Conservation (phyloP, 2,329 filamentous ascomycete genomes). For the Boeremia exigua region DNA sequence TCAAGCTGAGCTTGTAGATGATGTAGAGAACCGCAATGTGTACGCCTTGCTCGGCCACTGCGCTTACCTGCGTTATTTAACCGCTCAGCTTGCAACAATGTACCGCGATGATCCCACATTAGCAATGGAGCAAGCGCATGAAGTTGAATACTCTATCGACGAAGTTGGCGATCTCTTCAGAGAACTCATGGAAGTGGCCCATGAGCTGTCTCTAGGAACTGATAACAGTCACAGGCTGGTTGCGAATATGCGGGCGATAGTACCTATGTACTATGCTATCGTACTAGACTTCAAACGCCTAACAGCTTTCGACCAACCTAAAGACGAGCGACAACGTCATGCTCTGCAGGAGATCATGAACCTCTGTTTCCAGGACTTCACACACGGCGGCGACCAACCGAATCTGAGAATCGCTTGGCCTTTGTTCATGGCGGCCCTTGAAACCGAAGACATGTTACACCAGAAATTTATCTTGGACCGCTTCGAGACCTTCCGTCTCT, state of each 20-base stretch:
- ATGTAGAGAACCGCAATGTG: slow-evolving; percentile 46
- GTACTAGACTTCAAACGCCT: slow-evolving; percentile 40
- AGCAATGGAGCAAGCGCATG: slow-evolving; percentile 12
- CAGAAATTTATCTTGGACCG: slow-evolving; percentile 45
- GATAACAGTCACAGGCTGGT: slow-evolving; percentile 39
- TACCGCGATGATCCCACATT: slow-evolving; percentile 16
- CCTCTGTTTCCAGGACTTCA: slow-evolving; percentile 43
- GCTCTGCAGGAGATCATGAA: slow-evolving; percentile 37
- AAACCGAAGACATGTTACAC: slow-evolving; percentile 44
- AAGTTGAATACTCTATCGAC: slow-evolving; percentile 20
- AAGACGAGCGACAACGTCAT: slow-evolving; percentile 12
- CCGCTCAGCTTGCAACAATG: slow-evolving; percentile 36
- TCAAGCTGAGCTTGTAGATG: slow-evolving; percentile 45
- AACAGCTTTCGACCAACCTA: slow-evolving; percentile 15
- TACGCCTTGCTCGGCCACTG: slow-evolving; percentile 40
- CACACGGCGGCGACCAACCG: slow-evolving; percentile 41
- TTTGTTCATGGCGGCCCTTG: slow-evolving; percentile 46
- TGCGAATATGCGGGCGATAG: slow-evolving; percentile 45
- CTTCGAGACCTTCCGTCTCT: slow-evolving; percentile 37
- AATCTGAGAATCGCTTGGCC: slow-evolving; percentile 45
- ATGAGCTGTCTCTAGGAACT: slow-evolving; percentile 17
- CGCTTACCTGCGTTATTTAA: slow-evolving; percentile 41
- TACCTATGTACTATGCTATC: slow-evolving; percentile 46
- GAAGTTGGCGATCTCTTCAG: slow-evolving; percentile 24
- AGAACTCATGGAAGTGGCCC: slow-evolving; percentile 23